Conservation (phyloP, 345 rosid species). For the Linum lewisii region DNA sequence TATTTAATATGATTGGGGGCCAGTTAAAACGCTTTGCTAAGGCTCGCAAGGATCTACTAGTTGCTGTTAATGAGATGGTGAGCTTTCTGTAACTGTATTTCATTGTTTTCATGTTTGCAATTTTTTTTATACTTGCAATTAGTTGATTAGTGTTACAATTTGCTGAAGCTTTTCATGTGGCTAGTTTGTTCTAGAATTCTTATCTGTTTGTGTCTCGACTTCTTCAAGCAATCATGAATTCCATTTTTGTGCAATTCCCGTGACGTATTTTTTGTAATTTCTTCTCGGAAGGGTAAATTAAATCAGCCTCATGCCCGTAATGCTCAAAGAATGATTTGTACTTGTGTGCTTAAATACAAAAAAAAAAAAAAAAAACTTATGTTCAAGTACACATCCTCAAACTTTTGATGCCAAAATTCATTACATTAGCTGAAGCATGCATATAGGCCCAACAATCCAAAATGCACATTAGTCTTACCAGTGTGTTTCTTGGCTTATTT, state of each 20-base stretch:
- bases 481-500: background rate
- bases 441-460: too few relatives aligned
- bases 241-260: too few relatives aligned
- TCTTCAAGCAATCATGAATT: background rate
- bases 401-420: too few relatives aligned
- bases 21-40: slow-evolving; percentile 86
- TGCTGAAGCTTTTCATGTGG: background rate
- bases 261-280: background rate
- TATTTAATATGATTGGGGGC: slow-evolving; percentile 89
- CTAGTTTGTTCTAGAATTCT: background rate
- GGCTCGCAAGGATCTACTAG: slow-evolving; percentile 81
- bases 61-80: slow-evolving; percentile 91
- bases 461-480: background rate
- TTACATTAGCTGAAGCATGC: too few relatives aligned
- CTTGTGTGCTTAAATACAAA: too few relatives aligned
- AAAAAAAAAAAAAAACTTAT: too few relatives aligned
- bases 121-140: too few relatives aligned
- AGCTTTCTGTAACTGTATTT: slow-evolving; percentile 19
- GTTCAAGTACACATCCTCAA: too few relatives aligned
- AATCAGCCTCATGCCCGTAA: background rate
- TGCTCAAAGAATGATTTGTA: too few relatives aligned
- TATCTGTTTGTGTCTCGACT: background rate
- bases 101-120: background rate
- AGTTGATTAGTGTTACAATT: background rate
- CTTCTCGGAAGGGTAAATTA: background rate